A percentile compares a stretch with the other conserved stretches of the same genome.
Conservation (phyloP, 75 land plant species). For the Chamaecyparis obtusa region DNA sequence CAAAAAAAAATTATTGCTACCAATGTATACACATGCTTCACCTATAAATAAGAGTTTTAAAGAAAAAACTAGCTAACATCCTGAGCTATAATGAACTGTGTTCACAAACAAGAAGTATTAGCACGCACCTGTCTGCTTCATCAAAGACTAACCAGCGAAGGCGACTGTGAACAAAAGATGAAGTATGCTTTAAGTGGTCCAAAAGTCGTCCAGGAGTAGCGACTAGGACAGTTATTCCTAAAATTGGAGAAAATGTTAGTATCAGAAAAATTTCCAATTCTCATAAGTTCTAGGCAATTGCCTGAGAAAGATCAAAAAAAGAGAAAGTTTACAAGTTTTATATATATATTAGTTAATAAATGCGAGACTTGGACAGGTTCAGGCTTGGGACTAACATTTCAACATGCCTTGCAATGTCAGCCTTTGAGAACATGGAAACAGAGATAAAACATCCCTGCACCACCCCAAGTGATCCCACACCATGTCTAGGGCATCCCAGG, state of each 20-base stretch:
- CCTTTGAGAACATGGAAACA: neutral
- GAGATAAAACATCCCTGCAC: neutral
- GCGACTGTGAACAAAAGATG: slow-evolving; percentile 61
- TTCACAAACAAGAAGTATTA: neutral
- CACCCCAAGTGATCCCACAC: neutral
- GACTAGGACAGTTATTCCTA: slow-evolving; percentile 88
- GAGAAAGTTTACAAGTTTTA: neutral
- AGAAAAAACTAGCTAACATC: neutral
- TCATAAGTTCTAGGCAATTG: neutral
- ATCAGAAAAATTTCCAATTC: neutral
- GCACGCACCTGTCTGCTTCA: slow-evolving; percentile 89
- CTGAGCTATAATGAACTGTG: neutral
- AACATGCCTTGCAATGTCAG: neutral
- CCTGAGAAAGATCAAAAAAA: neutral
- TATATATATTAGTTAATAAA: neutral
- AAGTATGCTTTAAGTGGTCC: slow-evolving; percentile 89
- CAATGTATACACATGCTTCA: neutral
- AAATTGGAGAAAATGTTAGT: neutral
- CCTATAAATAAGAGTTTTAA: neutral
- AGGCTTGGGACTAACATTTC: neutral
- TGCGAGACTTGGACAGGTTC: neutral
- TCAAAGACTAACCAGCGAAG: slow-evolving; percentile 88
- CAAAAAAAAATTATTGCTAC: neutral
- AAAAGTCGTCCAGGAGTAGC: slow-evolving; percentile 96
- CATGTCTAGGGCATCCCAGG: neutral